Base-by-base conservation (phyloP, 805 yeast genomes). In the Barnettozyma populi region DNA sequence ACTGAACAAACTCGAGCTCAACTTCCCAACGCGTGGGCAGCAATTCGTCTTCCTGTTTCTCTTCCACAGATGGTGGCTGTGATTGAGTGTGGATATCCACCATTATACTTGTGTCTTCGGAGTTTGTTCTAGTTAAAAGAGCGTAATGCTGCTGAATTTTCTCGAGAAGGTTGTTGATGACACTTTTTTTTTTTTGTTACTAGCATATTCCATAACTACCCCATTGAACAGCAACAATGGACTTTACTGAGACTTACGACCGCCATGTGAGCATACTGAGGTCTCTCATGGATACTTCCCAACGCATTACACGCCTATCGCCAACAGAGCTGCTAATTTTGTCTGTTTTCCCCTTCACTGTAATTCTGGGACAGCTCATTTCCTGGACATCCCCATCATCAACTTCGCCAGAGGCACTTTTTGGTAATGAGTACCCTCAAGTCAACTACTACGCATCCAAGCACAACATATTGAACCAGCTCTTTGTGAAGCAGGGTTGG, bases 401-500 rank as follows among this genome's bases (percentile, higher is more conserved):
- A 20, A 24, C 40, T 2, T 47, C 41, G 4, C 41, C 42, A 6
- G 27, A 21, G 5, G 27, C 16, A 11, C 29, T 20, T 4, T 37
- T 37, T 23, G 41, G 41, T 14, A 37, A 7, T 13, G 41, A 37
- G 21, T 37, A 37, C 27, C 41, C 41, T 7, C 41, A 20, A 14
- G 13, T 21, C 1, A 57, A 53, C 40, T 59, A 60, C 51, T 75
- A 25, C 63, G 71, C 65, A 71, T 71, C 80, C 47, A 89, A 87
- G 66, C 73, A 76, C 44, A 89, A 88, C 60, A 29, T 89, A 16
- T 60, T 90, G 51, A 92, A 92, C 64, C 74, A 74, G 19, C 41
- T 75, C 7, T 87, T 94, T 62, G 97, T 92, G 35, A 94, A 92
- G 59, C 75, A 74, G 23, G 98, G 97, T 2, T 94, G 98, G 98